Percentiles rank a stretch among this genome's conserved stretches.
phyloP scores from a whole-genome alignment of 805 yeast species.

The Barnettozyma vustinii region DNA sequence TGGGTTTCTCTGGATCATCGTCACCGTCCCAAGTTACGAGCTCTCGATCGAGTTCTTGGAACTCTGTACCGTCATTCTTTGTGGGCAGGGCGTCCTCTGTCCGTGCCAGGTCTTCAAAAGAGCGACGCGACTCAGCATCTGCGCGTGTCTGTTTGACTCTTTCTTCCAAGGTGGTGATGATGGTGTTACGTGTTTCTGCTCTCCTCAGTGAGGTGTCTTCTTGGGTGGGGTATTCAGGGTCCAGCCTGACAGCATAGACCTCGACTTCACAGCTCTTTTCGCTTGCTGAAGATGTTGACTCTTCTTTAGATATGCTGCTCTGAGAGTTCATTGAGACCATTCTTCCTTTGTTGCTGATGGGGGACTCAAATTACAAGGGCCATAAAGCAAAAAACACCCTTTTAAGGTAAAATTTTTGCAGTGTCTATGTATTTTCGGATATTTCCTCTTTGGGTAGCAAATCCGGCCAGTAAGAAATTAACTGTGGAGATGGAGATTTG shows the following conservation, averaged over 20 bases:
- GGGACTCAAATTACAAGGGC: neutral
- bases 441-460: neutral
- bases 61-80: constrained; percentile 40
- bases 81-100: constrained; percentile 26
- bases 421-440: neutral
- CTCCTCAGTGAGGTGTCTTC: neutral
- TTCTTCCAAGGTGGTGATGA: neutral
- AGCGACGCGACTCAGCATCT: neutral
- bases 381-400: neutral
- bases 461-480: neutral
- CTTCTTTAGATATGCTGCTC: neutral
- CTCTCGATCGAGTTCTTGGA: constrained; percentile 52
- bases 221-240: neutral
- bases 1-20: constrained; percentile 54
- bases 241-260: neutral
- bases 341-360: too few species aligned
- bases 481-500: neutral
- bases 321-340: neutral
- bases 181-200: neutral
- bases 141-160: neutral
- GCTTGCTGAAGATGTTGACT: neutral
- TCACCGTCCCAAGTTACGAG: constrained; percentile 62
- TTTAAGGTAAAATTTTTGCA: too few species aligned
- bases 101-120: constrained; percentile 12
- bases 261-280: neutral